These are phyloP conservation scores for Aegilops umbellulata DNA, from an alignment of 176 grass and related monocot genomes.

Conservation along the genomic window DNA sequence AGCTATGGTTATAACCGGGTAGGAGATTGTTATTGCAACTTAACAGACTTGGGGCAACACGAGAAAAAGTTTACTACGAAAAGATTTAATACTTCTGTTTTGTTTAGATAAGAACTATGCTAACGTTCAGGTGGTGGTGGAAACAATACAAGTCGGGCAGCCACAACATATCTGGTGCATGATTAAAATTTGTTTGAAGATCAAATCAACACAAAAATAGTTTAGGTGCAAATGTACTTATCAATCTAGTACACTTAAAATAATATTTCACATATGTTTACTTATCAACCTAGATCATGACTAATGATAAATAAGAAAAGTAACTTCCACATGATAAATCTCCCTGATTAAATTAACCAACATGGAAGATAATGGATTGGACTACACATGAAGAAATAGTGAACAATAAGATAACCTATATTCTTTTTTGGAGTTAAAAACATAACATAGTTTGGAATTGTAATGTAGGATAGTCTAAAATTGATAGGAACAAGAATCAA, in stretches of 20 bases:
- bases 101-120: background rate
- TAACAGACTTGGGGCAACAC: background rate
- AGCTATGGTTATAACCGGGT: background rate
- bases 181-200: background rate
- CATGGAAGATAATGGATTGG: too few relatives aligned
- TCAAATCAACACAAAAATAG: background rate
- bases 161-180: slow-evolving; percentile 11
- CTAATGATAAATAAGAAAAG: slow-evolving; percentile 2
- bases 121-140: background rate
- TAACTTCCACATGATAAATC: background rate
- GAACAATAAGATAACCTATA: background rate
- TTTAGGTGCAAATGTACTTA: background rate
- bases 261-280: background rate
- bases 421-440: background rate
- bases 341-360: background rate
- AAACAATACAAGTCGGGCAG: background rate
- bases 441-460: background rate
- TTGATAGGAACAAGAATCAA: background rate
- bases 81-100: background rate
- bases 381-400: too few relatives aligned
- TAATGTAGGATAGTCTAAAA: background rate
- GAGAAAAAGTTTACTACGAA: background rate
- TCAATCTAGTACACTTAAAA: background rate
- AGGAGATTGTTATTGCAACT: background rate
- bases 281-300: background rate